Evolutionary conservation across 352 stramenopile species (phyloP), one percentile per base, ranked within the genome.

Genomic region (Phytophthora lateralis): DNA sequence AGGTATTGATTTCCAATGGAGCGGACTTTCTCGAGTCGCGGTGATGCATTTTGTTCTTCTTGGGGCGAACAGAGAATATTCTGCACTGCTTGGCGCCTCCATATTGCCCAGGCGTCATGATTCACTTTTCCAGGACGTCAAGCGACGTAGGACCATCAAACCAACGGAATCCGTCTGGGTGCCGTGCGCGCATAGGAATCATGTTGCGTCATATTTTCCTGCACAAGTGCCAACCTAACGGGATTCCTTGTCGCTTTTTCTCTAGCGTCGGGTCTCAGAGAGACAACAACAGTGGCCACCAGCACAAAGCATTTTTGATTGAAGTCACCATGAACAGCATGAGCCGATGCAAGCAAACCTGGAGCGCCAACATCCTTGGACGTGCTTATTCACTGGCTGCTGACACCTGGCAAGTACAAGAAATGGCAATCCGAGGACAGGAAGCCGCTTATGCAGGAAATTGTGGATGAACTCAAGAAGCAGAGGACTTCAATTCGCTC

Each of bases 61-160:
- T 37, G n/a, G 64, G 32, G n/a, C n/a, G n/a, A n/a, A n/a, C n/a
- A 17, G 20, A 67, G 6, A 15, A 74, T 52, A 17, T 50, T 65
- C 6, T 42, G 49, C 12, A 63, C 39, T 6, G 54, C 26, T 14
- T 45, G 44, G 43, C 38, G 11, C 4, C 20, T 39, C 47, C 46
- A 39, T 70, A 80, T 57, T 74, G 75, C n/a, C 69, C 64, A 10
- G 55, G 41, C 7, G 56, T 55, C 24, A 38, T 45, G 15, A 82
- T 47, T 67, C 71, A 82, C 56, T n/a, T 37, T 12, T 78, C 32
- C 46, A 82, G 27, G 15, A 82, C 44, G 15, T 79, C 63, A 27
- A 67, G 50, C 15, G 71, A 80, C 0, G 52, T 64, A 24, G 29
- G 50, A 5, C 52, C 63, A 42, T 34, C 37, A 14, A n/a, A n/a